A percentile compares a stretch with the other conserved stretches of the same genome.
phyloP scores from a whole-genome alignment of 164 flowering plant species.

The Magnolia sinica region DNA sequence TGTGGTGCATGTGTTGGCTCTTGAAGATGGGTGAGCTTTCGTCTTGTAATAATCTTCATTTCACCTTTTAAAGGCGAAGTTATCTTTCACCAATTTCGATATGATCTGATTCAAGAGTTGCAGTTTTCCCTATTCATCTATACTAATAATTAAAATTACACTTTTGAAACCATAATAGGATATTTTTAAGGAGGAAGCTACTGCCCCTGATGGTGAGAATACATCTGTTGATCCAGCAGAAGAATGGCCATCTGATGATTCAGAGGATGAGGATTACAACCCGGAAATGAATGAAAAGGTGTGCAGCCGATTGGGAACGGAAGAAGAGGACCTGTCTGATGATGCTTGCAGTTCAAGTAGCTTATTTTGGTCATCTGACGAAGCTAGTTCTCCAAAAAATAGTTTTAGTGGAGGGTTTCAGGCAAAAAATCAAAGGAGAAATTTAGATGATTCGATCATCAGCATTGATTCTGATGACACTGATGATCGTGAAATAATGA shows the following conservation, averaged over 20 bases:
- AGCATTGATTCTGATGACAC: constrained; percentile 41
- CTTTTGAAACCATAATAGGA: constrained; percentile 42
- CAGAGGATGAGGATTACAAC: constrained; percentile 87
- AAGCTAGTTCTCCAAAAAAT: constrained; percentile 25
- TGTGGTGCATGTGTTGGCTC: background rate
- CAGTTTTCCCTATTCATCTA: background rate
- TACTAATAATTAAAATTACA: background rate
- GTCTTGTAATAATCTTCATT: no score
- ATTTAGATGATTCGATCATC: constrained; percentile 13
- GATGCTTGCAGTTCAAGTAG: constrained; percentile 51
- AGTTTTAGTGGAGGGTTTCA: constrained; percentile 7
- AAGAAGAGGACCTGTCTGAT: constrained; percentile 40
- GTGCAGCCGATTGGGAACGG: constrained; percentile 33
- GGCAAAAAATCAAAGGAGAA: constrained; percentile 12
- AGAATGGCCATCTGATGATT: constrained; percentile 98
- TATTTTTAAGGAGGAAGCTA: constrained; percentile 82
- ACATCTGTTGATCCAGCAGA: constrained; percentile 42
- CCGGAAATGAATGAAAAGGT: constrained; percentile 56
- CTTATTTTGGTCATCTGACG: constrained; percentile 65
- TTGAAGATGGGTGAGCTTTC: background rate
- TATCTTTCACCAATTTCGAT: background rate
- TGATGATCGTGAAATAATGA: constrained; percentile 38
- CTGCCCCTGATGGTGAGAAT: constrained; percentile 43
- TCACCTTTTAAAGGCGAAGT: background rate
- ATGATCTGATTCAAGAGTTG: background rate